Percentiles rank a stretch among this genome's conserved stretches.
These are phyloP conservation scores for Verticillium tricorpus DNA, from an alignment of 2,329 filamentous ascomycete species.

Conservation along the genomic window DNA sequence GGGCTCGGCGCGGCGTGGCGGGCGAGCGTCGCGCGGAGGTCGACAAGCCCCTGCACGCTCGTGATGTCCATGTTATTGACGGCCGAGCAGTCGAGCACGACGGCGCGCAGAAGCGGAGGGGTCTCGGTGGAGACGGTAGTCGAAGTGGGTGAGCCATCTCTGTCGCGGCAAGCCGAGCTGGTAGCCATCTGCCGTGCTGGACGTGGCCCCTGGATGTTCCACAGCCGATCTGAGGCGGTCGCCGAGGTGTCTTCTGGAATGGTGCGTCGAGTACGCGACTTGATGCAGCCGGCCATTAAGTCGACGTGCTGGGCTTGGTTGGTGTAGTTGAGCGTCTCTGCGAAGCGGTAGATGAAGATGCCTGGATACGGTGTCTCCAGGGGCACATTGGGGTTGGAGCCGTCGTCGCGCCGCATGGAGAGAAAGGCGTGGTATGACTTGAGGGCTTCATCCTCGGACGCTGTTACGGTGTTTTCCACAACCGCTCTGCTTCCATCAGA, in stretches of 20 bases:
- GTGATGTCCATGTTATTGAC: conserved; percentile 55
- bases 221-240: conserved; percentile 36
- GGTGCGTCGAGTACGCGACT: conserved; percentile 33
- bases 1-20: conserved; percentile 41
- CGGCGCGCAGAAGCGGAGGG: conserved; percentile 35
- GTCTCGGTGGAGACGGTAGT: background rate
- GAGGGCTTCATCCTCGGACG: background rate
- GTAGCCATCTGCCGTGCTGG: conserved; percentile 19
- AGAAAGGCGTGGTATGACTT: conserved; percentile 33
- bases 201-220: conserved; percentile 45
- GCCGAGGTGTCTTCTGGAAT: background rate
- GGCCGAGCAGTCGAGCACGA: conserved; percentile 54
- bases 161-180: conserved; percentile 10
- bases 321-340: conserved; percentile 52
- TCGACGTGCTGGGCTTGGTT: conserved; percentile 49
- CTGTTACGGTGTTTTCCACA: background rate
- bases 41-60: conserved; percentile 50
- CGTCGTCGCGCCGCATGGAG: conserved; percentile 44
- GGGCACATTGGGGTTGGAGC: conserved; percentile 42
- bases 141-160: conserved; percentile 16
- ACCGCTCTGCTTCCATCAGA: background rate
- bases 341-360: conserved; percentile 51
- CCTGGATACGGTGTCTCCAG: conserved; percentile 46
- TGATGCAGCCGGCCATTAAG: conserved; percentile 39
- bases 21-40: conserved; percentile 50